Evolutionary conservation across 768 basidiomycete genomes (phyloP).

Genomic region (Mrakia blollopis): DNA sequence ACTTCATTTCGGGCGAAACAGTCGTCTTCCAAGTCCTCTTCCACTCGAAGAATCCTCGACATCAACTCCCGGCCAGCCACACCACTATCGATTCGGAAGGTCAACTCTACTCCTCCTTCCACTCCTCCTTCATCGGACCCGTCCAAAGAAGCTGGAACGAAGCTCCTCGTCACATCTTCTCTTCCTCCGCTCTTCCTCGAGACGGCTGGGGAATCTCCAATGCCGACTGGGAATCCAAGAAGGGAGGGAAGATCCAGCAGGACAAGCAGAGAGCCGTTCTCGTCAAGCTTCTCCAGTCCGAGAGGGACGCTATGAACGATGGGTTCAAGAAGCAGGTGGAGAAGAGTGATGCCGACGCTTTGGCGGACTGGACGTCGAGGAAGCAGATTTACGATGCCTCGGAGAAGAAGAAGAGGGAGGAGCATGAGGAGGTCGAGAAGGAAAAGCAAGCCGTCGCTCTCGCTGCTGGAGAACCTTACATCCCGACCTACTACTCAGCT

Average conservation of each 20-base stretch:
- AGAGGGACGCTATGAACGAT: not conserved
- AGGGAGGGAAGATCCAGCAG: not conserved
- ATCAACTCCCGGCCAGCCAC: too few relatives aligned
- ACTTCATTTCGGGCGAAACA: too few relatives aligned
- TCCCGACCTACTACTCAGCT: not conserved
- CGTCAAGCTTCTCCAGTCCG: not conserved
- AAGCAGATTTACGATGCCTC: not conserved
- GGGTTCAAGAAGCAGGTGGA: not conserved
- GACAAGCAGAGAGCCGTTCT: not conserved
- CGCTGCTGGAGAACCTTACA: not conserved
- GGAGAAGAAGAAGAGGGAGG: not conserved
- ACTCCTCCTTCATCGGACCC: not conserved
- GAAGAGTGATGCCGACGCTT: not conserved
- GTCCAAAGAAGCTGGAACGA: not conserved
- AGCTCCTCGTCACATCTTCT: not conserved
- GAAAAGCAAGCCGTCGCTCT: not conserved
- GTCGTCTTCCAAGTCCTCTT: not conserved
- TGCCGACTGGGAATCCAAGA: not conserved
- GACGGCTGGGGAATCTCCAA: not conserved
- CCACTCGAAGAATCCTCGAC: not conserved
- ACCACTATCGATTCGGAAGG: too few relatives aligned
- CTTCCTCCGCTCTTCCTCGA: not conserved
- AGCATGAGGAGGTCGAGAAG: not conserved
- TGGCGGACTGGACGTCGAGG: not conserved
- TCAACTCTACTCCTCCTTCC: not conserved